Percentiles rank a stretch among this genome's conserved stretches.
Evolutionary conservation across 441 rosid genomes (phyloP).

Genomic region (Erodium texanum): DNA sequence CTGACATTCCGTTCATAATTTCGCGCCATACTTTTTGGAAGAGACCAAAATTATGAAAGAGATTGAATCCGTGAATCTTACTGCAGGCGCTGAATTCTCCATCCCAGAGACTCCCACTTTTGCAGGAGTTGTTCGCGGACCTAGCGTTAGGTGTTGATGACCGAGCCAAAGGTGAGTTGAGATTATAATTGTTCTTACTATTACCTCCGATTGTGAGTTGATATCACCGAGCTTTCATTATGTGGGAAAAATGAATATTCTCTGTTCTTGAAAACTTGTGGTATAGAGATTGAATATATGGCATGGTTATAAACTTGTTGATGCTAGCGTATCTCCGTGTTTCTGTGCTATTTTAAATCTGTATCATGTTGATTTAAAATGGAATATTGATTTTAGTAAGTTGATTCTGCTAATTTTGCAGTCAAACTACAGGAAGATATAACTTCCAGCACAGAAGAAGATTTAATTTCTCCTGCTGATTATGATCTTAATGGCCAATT

Average conservation of each 20-base stretch:
- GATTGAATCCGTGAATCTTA: constrained; percentile 12
- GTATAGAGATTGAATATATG: not conserved
- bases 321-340: not conserved
- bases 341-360: not conserved
- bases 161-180: constrained; percentile 64
- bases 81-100: constrained; percentile 74
- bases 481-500: constrained; percentile 37
- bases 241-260: not conserved
- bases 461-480: constrained; percentile 39
- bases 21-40: not conserved
- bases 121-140: constrained; percentile 85
- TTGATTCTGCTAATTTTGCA: constrained; percentile 5
- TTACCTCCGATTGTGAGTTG: not conserved
- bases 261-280: not conserved
- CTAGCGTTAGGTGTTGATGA: constrained; percentile 94
- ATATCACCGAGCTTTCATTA: not conserved
- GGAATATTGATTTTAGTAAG: not conserved
- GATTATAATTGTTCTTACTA: not conserved
- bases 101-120: constrained; percentile 66
- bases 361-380: not conserved
- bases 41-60: not conserved
- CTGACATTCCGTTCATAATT: no score
- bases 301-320: not conserved
- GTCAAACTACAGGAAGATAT: constrained; percentile 57
- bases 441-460: constrained; percentile 57